Evolutionary conservation across 2,329 filamentous ascomycete genomes (phyloP), one percentile per base, ranked within the genome.

Genomic region (Penicillium sumatraense): DNA sequence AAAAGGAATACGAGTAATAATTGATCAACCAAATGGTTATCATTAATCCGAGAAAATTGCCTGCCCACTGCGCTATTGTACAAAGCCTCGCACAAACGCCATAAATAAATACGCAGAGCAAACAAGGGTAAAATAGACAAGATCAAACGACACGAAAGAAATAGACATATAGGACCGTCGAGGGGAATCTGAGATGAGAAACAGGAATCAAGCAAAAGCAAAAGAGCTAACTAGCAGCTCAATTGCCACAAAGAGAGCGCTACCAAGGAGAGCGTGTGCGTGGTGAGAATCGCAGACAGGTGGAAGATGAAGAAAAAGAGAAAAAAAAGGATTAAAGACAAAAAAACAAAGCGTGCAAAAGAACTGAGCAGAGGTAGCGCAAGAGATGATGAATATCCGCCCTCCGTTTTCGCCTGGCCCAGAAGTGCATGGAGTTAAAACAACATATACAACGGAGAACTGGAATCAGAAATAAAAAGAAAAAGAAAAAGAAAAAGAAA

Each of bases 41-140:
- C 51, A 62, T 62, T 55, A 46, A 58, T 47, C 59, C 49, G 56
- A 62, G 56, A 60, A 62, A 57, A 60, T 58, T 62, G 59, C 61
- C 60, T 51, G 52, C 59, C 54, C 61, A 59, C 18, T 41, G 49
- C 51, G 51, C 41, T 65, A 64, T 60, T 57, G 53, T 65, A 65
- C 63, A 65, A 56, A 27, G 36, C 41, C 54, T 53, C 42, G 47
- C 50, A 44, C 51, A 38, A 61, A 59, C 59, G 58, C 61, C 57
- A 61, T 47, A 56, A 41, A 46, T 26, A 49, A 14, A 52, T 40
- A 57, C 11, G 49, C 11, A 53, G 44, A 59, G 16, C 26, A 50
- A 36, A 48, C 21, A 21, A 53, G 27, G 18, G 50, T 5, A 58
- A 49, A 44, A 36, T 48, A 41, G 29, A 36, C 23, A 52, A 20